phyloP scores from a whole-genome alignment of 768 basidiomycete species.

The Lanmaoa rubissima region DNA sequence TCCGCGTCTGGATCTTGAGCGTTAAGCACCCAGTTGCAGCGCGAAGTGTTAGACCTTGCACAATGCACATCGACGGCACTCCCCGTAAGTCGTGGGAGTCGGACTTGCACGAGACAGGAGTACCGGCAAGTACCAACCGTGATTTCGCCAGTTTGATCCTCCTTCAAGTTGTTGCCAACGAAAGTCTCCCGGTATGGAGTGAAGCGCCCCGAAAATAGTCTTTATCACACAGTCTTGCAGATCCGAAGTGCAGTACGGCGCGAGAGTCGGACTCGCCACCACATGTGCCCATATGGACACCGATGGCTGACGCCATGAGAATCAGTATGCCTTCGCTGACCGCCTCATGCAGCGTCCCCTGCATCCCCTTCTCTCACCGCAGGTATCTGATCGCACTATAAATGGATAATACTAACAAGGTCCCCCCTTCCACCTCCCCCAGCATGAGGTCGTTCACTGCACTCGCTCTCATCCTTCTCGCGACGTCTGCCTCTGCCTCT shows the following conservation, averaged over 20 bases:
- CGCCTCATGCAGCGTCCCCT: neutral
- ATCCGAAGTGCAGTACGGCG: too few relatives aligned
- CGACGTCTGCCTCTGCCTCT: conserved; percentile 4
- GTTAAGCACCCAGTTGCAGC: too few relatives aligned
- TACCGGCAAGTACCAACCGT: neutral
- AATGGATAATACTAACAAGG: neutral
- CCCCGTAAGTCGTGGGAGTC: too few relatives aligned
- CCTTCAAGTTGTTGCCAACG: neutral
- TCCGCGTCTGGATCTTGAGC: too few relatives aligned
- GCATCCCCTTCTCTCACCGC: neutral
- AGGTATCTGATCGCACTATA: neutral
- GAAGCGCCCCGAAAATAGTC: neutral
- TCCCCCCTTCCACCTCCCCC: neutral
- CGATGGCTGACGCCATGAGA: neutral
- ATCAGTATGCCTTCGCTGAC: neutral
- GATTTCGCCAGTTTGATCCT: neutral
- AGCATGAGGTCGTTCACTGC: conserved; percentile 14
- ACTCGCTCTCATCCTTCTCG: conserved; percentile 6
- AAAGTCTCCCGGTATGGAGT: neutral
- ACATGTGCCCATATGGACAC: neutral
- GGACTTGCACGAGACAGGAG: too few relatives aligned
- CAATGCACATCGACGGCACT: too few relatives aligned
- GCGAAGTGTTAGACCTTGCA: too few relatives aligned
- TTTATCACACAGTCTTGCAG: neutral
- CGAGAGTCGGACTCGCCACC: too few relatives aligned